Evolutionary conservation across 345 rosid genomes (phyloP), one percentile per base, ranked within the genome.

Genomic region (Brassica rapa): DNA sequence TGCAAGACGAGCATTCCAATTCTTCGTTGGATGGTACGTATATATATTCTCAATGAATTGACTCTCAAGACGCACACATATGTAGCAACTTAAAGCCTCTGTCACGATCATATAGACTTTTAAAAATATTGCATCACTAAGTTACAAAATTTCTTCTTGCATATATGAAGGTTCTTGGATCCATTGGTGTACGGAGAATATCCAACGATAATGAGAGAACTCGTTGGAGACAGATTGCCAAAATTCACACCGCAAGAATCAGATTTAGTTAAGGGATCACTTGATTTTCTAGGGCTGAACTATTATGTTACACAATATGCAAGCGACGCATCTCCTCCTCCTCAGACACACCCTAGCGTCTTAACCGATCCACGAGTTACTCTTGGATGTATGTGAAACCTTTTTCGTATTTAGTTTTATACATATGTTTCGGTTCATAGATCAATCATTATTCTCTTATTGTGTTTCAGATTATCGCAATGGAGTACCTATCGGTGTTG

Each of bases 211-310:
- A 74, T 68, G 66, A 33, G 8, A 37, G 16, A 33, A 1, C 15
- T 33, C 3, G 59, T 80, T 3, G 80, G 76, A 59, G 62, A 67
- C 24, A 70, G 73, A 53, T 29, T 81, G 66, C 80, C 76, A 4
- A 53, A 6, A 46, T 81, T 56, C 63, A 55, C 69, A 19, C 41
- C 49, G 11, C 8, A 1, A 1, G 51, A 81, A 33, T 77, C 81
- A 2, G 73, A 33, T 16, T 23, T 81, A 23, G 60, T 77, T 4
- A 81, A 56, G 39, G 84, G 75, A 43, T 77, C 84, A 9, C 63
- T 81, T 32, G 84, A 81, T 68, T 81, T 77, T 56, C 62, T 81
- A 9, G 81, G 84, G 11, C 24, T 81, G 14, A 32, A 81, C 66
- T 77, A 81, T 41, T 81, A 77, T 49, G 29, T 69, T 60, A 77